Evolutionary conservation across 2,329 filamentous ascomycete genomes (phyloP).

Genomic region (Venturiaceae sp.): DNA sequence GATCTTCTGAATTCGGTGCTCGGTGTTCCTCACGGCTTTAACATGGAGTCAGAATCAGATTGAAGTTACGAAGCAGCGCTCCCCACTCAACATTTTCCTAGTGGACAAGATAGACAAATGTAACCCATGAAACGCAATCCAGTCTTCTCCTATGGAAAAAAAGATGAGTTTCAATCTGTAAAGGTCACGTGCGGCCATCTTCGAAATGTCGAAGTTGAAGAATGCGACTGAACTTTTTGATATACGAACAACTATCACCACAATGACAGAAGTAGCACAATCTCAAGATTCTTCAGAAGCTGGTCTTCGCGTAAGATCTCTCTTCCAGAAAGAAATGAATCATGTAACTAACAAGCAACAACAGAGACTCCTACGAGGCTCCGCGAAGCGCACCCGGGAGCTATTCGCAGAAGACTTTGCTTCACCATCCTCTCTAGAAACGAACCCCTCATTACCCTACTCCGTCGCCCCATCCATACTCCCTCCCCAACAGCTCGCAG

Average conservation of each 20-base stretch:
- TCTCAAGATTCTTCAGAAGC: constrained; percentile 1
- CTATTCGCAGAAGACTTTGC: constrained; percentile 44
- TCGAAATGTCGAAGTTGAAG: neutral
- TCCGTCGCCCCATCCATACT: constrained; percentile 34
- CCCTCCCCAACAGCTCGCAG: constrained; percentile 32
- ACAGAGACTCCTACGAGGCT: constrained; percentile 24
- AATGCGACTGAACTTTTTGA: neutral
- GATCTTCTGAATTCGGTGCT: neutral
- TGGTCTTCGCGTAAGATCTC: neutral
- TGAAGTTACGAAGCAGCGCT: no score
- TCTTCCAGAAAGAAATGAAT: neutral
- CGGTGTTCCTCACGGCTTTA: no score
- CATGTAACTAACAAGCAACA: neutral
- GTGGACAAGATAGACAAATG: neutral
- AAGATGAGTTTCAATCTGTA: no score
- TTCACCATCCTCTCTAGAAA: constrained; percentile 29
- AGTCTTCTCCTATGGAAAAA: no score
- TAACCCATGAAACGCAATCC: no score
- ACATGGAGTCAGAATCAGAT: no score
- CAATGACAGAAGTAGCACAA: neutral
- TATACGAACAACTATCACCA: neutral
- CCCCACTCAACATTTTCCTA: no score
- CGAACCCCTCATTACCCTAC: constrained; percentile 26
- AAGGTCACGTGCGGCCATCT: neutral
- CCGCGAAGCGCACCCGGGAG: constrained; percentile 44